These are phyloP conservation scores for Glebionis coronaria DNA, from an alignment of 129 eudicot genomes.

Conservation along the genomic window DNA sequence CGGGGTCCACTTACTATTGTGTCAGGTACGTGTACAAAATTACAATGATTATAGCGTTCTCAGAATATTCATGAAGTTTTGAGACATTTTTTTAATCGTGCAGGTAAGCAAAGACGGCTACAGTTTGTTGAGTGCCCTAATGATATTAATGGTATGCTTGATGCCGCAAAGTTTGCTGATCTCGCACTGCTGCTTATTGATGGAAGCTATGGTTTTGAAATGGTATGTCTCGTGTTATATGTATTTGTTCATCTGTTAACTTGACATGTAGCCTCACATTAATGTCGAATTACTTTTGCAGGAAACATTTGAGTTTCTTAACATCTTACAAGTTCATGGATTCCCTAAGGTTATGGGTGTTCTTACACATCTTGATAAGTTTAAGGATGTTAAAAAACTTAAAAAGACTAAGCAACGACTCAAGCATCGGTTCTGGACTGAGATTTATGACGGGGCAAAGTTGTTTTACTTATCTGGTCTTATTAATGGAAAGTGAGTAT, in stretches of 20 bases:
- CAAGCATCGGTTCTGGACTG: slow-evolving; percentile 99
- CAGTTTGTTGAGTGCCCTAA: slow-evolving; percentile 95
- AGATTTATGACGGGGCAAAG: slow-evolving; percentile 91
- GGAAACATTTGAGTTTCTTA: slow-evolving; percentile 98
- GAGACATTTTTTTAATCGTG: slow-evolving; percentile 5
- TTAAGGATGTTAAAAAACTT: slow-evolving; percentile 92
- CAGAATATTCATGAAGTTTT: slow-evolving; percentile 12
- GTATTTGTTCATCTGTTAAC: background rate
- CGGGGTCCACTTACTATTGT: slow-evolving; percentile 86
- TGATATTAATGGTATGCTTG: slow-evolving; percentile 95
- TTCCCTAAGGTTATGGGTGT: slow-evolving; percentile 98
- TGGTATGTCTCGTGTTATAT: slow-evolving; percentile 47
- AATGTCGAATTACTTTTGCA: slow-evolving; percentile 29
- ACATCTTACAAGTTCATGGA: slow-evolving; percentile 92
- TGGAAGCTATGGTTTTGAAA: slow-evolving; percentile 98
- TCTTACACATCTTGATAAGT: slow-evolving; percentile 94
- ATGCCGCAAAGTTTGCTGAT: slow-evolving; percentile 90
- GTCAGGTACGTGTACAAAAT: slow-evolving; percentile 51
- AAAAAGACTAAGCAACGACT: slow-evolving; percentile 87
- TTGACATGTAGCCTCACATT: background rate
- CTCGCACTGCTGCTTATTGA: slow-evolving; percentile 81
- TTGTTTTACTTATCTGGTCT: slow-evolving; percentile 94
- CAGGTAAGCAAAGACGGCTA: slow-evolving; percentile 84
- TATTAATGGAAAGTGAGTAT: slow-evolving; percentile 90
- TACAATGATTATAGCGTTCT: background rate